Conservation (phyloP, 2,329 filamentous ascomycete genomes). For the Neonectria sp. region DNA sequence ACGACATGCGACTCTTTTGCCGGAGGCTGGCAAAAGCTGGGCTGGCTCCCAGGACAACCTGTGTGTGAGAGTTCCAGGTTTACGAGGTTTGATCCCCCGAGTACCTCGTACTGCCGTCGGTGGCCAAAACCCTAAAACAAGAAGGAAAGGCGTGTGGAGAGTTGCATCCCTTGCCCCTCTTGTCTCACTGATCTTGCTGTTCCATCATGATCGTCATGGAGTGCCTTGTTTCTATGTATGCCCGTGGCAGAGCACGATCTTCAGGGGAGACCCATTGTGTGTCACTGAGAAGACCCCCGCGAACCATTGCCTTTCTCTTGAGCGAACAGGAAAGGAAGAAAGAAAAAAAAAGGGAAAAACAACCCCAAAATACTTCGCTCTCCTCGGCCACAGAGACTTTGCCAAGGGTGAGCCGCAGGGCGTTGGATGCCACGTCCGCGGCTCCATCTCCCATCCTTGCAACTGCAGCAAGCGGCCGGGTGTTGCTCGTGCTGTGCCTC, state of each 20-base stretch:
- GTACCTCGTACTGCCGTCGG: conserved; percentile 19
- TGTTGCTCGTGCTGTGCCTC: conserved; percentile 14
- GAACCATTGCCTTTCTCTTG: background rate
- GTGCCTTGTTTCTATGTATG: background rate
- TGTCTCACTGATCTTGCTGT: background rate
- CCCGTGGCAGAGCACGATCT: background rate
- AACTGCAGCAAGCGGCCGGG: conserved; percentile 10
- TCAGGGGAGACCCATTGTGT: background rate
- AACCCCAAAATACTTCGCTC: background rate
- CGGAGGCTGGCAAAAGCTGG: conserved; percentile 14
- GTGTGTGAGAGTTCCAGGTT: conserved; percentile 20
- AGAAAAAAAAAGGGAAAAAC: background rate
- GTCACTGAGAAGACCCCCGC: background rate
- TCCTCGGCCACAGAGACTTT: conserved; percentile 13
- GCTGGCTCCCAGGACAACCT: conserved; percentile 29
- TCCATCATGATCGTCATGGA: background rate
- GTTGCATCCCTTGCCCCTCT: conserved; percentile 8
- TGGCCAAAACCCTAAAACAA: conserved; percentile 25
- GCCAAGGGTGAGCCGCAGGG: conserved; percentile 13
- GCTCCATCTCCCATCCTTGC: conserved; percentile 25
- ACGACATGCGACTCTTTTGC: conserved; percentile 39
- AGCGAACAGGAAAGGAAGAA: background rate
- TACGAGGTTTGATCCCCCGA: conserved; percentile 27
- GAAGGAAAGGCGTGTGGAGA: conserved; percentile 1
- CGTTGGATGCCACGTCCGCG: conserved; percentile 26